Conservation (phyloP, 2,329 filamentous ascomycete genomes). For the Falciphora oryzae region DNA sequence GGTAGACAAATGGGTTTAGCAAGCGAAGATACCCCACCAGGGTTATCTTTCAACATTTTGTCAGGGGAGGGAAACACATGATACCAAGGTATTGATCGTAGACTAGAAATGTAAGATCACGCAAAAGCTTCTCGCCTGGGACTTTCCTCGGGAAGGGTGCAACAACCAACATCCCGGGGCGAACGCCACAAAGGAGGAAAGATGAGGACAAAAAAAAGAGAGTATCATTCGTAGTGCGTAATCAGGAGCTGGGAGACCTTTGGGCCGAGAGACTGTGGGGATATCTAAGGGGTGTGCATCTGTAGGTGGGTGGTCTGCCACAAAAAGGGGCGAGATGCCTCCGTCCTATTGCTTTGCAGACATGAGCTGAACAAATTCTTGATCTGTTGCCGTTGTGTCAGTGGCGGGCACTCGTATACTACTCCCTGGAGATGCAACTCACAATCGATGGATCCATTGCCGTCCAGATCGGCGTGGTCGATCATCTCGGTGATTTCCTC, state of each 20-base stretch:
- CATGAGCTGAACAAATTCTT: slow-evolving; percentile 10
- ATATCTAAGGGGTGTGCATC: background rate
- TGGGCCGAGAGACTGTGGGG: background rate
- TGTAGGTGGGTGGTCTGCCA: background rate
- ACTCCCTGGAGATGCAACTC: slow-evolving; percentile 14
- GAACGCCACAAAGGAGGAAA: background rate
- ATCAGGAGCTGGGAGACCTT: background rate
- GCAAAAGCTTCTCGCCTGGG: background rate
- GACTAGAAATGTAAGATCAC: background rate
- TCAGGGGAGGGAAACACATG: too few relatives aligned
- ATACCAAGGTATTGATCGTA: background rate
- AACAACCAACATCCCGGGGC: background rate
- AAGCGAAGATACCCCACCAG: too few relatives aligned
- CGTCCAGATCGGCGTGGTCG: slow-evolving; percentile 58
- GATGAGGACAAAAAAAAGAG: background rate
- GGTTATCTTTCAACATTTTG: too few relatives aligned
- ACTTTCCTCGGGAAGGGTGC: background rate
- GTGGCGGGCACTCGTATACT: background rate
- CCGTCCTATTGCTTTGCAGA: slow-evolving; percentile 5
- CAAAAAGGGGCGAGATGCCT: background rate
- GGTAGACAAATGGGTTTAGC: too few relatives aligned
- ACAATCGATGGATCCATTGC: slow-evolving; percentile 61
- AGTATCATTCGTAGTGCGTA: background rate
- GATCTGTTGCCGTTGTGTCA: background rate
- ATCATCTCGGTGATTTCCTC: slow-evolving; percentile 63